These are phyloP conservation scores for Plasmodium vinckei DNA, from an alignment of 169 alveolate species.

Conservation along the genomic window DNA sequence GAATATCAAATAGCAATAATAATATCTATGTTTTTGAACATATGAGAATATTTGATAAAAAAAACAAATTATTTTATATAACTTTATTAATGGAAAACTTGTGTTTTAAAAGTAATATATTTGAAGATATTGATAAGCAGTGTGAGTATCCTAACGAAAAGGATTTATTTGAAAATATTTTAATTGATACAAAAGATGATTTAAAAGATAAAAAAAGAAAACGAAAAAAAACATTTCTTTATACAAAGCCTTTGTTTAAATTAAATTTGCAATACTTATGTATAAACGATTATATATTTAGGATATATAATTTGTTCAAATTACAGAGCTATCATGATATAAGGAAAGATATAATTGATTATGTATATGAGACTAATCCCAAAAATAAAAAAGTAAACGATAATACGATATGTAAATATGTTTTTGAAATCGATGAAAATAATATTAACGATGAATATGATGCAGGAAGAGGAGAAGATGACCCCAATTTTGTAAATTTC, in stretches of 20 bases:
- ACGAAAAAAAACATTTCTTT: slow-evolving; percentile 45
- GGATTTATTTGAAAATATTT: slow-evolving; percentile 61
- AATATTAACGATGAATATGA: not conserved
- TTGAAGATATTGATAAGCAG: slow-evolving; percentile 64
- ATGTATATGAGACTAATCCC: slow-evolving; percentile 86
- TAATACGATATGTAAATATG: slow-evolving; percentile 47
- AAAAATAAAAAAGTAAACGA: slow-evolving; percentile 68
- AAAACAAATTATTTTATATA: slow-evolving; percentile 53
- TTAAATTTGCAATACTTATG: slow-evolving; percentile 92
- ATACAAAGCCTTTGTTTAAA: slow-evolving; percentile 89
- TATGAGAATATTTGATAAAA: slow-evolving; percentile 14
- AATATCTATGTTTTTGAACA: not conserved
- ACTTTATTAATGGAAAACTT: slow-evolving; percentile 54
- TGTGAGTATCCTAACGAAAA: slow-evolving; percentile 77
- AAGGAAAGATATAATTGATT: slow-evolving; percentile 89
- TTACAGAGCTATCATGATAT: slow-evolving; percentile 92
- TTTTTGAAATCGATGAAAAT: slow-evolving; percentile 51
- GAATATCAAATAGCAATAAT: not conserved
- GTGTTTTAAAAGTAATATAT: slow-evolving; percentile 60
- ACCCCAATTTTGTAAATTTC: not conserved
- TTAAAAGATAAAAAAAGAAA: slow-evolving; percentile 10
- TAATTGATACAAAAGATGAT: slow-evolving; percentile 70
- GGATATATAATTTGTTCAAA: slow-evolving; percentile 91
- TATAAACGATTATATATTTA: slow-evolving; percentile 91
- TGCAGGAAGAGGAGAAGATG: not conserved